A percentile compares a stretch with the other conserved stretches of the same genome.
Conservation (phyloP, 805 yeast genomes). For the Wickerhamiella cacticola region DNA sequence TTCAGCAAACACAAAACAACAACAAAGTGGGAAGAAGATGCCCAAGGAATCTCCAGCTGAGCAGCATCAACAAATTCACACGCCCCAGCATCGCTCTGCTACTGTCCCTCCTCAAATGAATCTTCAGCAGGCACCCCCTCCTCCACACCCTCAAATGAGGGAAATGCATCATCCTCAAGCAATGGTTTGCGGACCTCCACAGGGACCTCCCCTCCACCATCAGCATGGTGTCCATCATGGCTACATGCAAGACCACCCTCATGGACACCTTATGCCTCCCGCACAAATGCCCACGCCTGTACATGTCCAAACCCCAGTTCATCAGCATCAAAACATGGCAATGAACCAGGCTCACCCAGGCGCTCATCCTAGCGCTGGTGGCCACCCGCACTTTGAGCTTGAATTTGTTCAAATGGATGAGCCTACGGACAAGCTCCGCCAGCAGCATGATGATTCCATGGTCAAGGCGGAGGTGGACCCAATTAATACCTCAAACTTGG, state of each 20-base stretch:
- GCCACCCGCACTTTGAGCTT: conserved; percentile 66
- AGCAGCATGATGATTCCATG: no score
- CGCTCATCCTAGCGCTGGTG: conserved; percentile 46
- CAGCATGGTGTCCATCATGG: no score
- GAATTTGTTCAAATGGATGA: not conserved
- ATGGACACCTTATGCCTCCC: not conserved
- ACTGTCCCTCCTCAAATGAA: not conserved
- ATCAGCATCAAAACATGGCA: not conserved
- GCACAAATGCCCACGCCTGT: not conserved
- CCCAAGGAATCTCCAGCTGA: not conserved
- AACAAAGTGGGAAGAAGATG: not conserved
- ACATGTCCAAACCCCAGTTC: not conserved
- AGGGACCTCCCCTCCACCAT: no score
- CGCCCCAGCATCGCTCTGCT: not conserved
- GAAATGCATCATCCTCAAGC: no score
- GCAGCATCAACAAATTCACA: not conserved
- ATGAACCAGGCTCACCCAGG: not conserved
- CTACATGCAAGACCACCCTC: not conserved
- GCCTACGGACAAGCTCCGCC: not conserved
- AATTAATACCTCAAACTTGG: not conserved
- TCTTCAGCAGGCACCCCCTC: not conserved
- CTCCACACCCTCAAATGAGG: not conserved
- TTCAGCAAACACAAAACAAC: not conserved
- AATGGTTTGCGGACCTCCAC: no score
- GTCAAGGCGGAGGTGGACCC: not conserved